Conservation (phyloP, 2,329 filamentous ascomycete genomes). For the Claviceps quebecensis region DNA sequence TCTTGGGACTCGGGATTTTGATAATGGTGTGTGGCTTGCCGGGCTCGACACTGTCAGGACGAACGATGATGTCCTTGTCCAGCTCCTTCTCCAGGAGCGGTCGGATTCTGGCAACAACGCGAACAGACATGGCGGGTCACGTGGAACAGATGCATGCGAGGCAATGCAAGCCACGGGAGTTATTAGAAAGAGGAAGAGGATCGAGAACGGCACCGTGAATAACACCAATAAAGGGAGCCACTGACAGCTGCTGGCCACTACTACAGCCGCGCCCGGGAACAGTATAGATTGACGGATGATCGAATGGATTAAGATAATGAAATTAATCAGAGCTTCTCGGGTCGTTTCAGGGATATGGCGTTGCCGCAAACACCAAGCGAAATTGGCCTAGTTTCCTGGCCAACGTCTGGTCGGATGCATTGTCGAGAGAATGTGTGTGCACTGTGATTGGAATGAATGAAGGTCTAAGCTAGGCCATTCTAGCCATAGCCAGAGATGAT, state of each 20-base stretch:
- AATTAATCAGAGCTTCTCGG: background rate
- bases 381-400: conserved; percentile 3
- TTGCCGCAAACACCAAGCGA: background rate
- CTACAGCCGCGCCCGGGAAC: background rate
- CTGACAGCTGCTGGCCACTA: conserved; percentile 2
- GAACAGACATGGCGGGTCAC: conserved; percentile 43
- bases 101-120: conserved; percentile 81
- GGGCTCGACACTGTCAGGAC: conserved; percentile 46
- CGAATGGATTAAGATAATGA: background rate
- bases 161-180: conserved; percentile 5
- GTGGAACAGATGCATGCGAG: conserved; percentile 7
- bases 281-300: background rate
- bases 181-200: background rate
- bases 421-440: too few species aligned
- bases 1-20: conserved; percentile 88
- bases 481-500: too few species aligned
- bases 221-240: background rate
- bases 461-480: too few species aligned
- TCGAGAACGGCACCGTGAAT: background rate
- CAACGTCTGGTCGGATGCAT: background rate
- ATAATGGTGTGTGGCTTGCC: conserved; percentile 54
- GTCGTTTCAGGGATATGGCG: background rate
- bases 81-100: conserved; percentile 76
- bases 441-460: too few species aligned
- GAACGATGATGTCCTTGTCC: conserved; percentile 77